Evolutionary conservation across 1,139 yeast genomes (phyloP).

Genomic region (Lipomyces yarrowii): DNA sequence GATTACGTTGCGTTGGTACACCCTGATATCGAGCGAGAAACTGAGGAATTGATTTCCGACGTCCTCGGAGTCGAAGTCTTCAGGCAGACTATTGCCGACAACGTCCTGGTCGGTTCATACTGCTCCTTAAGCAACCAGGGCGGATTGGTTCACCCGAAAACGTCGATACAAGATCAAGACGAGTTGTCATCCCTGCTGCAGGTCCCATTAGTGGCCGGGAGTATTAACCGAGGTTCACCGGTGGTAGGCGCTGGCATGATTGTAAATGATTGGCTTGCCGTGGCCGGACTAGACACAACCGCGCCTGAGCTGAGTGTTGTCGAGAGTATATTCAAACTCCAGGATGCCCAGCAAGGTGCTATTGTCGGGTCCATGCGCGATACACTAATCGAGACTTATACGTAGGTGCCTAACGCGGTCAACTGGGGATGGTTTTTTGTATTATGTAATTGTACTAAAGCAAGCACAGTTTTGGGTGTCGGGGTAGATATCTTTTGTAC

Average conservation of each 20-base stretch:
- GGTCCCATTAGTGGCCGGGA: constrained; percentile 98
- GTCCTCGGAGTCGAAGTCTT: constrained; percentile 99
- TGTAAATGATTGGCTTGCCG: constrained; percentile 97
- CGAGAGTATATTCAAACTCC: constrained; percentile 88
- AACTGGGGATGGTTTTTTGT: neutral
- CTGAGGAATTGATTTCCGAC: constrained; percentile 97
- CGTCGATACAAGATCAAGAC: constrained; percentile 96
- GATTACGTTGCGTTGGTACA: constrained; percentile 98
- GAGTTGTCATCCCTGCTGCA: constrained; percentile 93
- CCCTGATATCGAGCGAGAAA: constrained; percentile 98
- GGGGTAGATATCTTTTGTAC: neutral
- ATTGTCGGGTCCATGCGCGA: constrained; percentile 85
- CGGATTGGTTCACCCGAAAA: constrained; percentile 97
- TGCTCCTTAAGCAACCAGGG: constrained; percentile 96
- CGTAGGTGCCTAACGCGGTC: constrained; percentile 22
- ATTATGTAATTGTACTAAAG: constrained; percentile 6
- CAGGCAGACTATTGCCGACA: constrained; percentile 98
- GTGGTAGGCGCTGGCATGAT: constrained; percentile 99
- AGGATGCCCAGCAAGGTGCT: constrained; percentile 85
- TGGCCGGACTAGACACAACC: constrained; percentile 94
- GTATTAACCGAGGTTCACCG: constrained; percentile 89
- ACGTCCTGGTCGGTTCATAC: constrained; percentile 95
- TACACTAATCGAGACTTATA: constrained; percentile 84
- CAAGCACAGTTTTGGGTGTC: neutral
- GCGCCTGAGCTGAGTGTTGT: constrained; percentile 97